Evolutionary conservation across 805 yeast species (phyloP).

Genomic region (Starmerella bombi): DNA sequence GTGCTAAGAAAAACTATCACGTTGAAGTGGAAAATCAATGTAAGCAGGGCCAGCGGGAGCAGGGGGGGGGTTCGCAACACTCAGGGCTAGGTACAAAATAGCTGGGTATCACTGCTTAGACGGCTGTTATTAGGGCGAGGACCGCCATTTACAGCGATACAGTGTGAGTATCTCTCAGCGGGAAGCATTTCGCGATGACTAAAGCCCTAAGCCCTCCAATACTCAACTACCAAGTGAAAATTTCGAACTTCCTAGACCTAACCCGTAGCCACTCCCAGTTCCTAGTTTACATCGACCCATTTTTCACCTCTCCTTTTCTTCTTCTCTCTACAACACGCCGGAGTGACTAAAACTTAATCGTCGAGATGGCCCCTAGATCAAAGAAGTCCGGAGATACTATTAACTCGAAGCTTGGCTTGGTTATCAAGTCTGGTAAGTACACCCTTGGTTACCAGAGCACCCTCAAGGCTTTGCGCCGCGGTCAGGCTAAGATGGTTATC

Average conservation of each 20-base stretch:
- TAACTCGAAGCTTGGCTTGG: conserved; percentile 96
- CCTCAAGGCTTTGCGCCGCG: conserved; percentile 95
- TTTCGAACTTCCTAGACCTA: no score
- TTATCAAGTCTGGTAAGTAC: conserved; percentile 98
- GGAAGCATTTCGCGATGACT: no score
- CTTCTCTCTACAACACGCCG: conserved; percentile 41
- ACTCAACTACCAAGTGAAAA: no score
- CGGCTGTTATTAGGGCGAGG: not conserved
- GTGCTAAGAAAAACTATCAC: conserved; percentile 1
- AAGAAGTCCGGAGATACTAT: conserved; percentile 84
- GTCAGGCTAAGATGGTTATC: conserved; percentile 96
- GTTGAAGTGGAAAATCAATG: conserved; percentile 6
- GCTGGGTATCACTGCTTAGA: not conserved
- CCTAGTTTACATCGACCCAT: no score
- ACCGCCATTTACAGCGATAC: not conserved
- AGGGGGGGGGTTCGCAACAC: conserved; percentile 2
- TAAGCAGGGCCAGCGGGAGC: conserved; percentile 1
- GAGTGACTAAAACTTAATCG: conserved; percentile 50
- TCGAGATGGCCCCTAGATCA: conserved; percentile 99
- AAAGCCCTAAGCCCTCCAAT: conserved; percentile 12
- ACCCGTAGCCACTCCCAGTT: no score
- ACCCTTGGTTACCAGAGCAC: conserved; percentile 99
- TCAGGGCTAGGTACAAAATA: conserved; percentile 1
- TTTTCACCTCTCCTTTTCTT: conserved; percentile 4
- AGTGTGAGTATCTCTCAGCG: not conserved